A percentile compares a stretch with the other conserved stretches of the same genome.
These are phyloP conservation scores for Colletotrichum lini DNA, from an alignment of 2,329 filamentous ascomycete species.

Conservation along the genomic window DNA sequence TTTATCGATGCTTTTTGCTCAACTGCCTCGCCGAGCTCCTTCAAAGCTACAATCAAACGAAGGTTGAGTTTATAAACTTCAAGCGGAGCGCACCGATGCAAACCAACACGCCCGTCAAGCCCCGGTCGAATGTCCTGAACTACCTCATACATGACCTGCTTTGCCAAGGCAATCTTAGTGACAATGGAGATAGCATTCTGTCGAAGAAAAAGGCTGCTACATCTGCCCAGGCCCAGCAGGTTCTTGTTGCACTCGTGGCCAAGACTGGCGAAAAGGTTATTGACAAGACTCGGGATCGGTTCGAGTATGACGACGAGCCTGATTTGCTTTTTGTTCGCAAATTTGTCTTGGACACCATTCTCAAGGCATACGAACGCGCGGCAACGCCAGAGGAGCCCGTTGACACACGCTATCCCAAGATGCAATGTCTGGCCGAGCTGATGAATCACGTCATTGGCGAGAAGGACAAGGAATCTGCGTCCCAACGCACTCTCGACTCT, in stretches of 20 bases:
- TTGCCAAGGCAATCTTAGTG: conserved; percentile 71
- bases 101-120: conserved; percentile 91
- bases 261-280: conserved; percentile 86
- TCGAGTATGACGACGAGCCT: conserved; percentile 81
- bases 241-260: conserved; percentile 87
- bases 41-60: conserved; percentile 92
- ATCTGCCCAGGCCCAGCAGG: conserved; percentile 86
- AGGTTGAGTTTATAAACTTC: conserved; percentile 99
- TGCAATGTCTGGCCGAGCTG: conserved; percentile 89
- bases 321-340: conserved; percentile 93
- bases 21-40: conserved; percentile 93
- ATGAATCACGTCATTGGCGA: conserved; percentile 94
- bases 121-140: conserved; percentile 91
- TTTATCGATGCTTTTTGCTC: conserved; percentile 95
- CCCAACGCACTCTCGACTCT: conserved; percentile 50
- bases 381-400: conserved; percentile 83
- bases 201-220: conserved; percentile 90
- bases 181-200: conserved; percentile 79
- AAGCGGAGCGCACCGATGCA: conserved; percentile 90
- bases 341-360: conserved; percentile 93
- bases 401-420: conserved; percentile 87
- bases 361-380: conserved; percentile 93
- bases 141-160: conserved; percentile 89
- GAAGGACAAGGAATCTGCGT: conserved; percentile 73
- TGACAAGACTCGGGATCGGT: conserved; percentile 70